phyloP scores from a whole-genome alignment of 2,329 filamentous ascomycete genomes.

The Daldinia sp. region DNA sequence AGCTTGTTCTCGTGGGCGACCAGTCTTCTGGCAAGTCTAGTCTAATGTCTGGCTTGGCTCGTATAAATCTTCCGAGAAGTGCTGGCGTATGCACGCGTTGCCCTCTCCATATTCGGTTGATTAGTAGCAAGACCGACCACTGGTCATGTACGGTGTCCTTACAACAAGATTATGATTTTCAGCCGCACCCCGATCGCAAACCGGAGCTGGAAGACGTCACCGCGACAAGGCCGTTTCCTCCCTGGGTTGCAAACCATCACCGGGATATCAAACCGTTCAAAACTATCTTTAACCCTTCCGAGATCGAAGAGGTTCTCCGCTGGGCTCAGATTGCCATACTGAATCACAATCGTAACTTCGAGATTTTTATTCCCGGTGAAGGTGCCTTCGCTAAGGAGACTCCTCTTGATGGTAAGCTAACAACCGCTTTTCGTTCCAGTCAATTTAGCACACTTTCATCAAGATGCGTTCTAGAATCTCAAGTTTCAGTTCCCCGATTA shows the following conservation, averaged over 20 bases:
- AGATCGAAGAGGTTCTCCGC: conserved; percentile 73
- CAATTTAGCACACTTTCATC: neutral
- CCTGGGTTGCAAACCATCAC: conserved; percentile 65
- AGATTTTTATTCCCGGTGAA: conserved; percentile 63
- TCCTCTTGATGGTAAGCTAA: conserved; percentile 43
- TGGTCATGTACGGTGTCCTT: conserved; percentile 77
- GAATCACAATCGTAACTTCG: conserved; percentile 66
- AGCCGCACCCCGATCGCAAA: conserved; percentile 49
- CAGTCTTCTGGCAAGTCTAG: conserved; percentile 85
- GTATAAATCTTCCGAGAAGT: conserved; percentile 66
- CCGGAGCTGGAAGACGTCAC: conserved; percentile 59
- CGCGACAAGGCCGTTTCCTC: conserved; percentile 64
- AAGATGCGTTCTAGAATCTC: neutral
- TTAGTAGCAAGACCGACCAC: conserved; percentile 57
- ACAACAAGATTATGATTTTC: conserved; percentile 69
- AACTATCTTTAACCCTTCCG: conserved; percentile 64
- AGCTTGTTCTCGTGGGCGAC: conserved; percentile 84
- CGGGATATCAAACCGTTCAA: conserved; percentile 67
- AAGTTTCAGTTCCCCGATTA: conserved; percentile 21
- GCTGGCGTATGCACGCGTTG: conserved; percentile 73
- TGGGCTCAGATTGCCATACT: conserved; percentile 82
- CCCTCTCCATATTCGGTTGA: conserved; percentile 80
- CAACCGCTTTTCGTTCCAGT: conserved; percentile 7
- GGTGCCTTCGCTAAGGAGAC: conserved; percentile 52
- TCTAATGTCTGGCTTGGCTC: conserved; percentile 57